These are phyloP conservation scores for Rhizopogon vinicolor DNA, from an alignment of 768 basidiomycete species.

Conservation along the genomic window DNA sequence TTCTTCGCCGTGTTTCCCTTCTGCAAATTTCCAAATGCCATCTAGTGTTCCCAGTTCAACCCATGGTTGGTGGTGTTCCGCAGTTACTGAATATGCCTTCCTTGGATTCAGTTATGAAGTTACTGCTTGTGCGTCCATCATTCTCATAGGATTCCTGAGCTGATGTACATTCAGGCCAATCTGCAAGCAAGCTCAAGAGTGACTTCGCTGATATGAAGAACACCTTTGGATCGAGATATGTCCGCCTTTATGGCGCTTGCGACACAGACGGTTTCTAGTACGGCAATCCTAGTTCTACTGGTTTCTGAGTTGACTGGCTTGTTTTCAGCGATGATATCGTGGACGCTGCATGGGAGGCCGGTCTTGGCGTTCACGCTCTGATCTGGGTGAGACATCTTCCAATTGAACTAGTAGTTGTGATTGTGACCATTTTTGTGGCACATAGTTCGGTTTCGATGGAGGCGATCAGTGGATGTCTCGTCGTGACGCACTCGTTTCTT, in stretches of 20 bases:
- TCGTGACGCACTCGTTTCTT: constrained; percentile 45
- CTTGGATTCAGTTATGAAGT: constrained; percentile 77
- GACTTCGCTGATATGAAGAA: constrained; percentile 61
- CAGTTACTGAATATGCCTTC: constrained; percentile 65
- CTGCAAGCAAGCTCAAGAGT: constrained; percentile 37
- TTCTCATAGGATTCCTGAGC: not conserved
- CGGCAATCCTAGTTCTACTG: not conserved
- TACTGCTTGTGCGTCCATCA: constrained; percentile 44
- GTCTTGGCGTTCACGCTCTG: constrained; percentile 68
- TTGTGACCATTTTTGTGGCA: not conserved
- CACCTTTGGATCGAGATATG: constrained; percentile 59
- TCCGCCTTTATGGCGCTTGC: constrained; percentile 44
- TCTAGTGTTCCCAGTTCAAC: constrained; percentile 36
- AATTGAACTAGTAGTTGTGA: not conserved
- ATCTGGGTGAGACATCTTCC: constrained; percentile 53
- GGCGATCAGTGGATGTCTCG: constrained; percentile 47
- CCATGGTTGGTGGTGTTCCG: constrained; percentile 61
- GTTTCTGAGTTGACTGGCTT: constrained; percentile 5
- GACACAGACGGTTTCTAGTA: constrained; percentile 38
- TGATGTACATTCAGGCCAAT: constrained; percentile 46
- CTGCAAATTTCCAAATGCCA: constrained; percentile 53
- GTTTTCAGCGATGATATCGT: constrained; percentile 50
- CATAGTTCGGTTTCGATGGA: constrained; percentile 35
- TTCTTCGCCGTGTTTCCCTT: constrained; percentile 30
- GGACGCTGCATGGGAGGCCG: constrained; percentile 62